phyloP scores from a whole-genome alignment of 192 early-diverging fungal species.

The Coemansia sp. region DNA sequence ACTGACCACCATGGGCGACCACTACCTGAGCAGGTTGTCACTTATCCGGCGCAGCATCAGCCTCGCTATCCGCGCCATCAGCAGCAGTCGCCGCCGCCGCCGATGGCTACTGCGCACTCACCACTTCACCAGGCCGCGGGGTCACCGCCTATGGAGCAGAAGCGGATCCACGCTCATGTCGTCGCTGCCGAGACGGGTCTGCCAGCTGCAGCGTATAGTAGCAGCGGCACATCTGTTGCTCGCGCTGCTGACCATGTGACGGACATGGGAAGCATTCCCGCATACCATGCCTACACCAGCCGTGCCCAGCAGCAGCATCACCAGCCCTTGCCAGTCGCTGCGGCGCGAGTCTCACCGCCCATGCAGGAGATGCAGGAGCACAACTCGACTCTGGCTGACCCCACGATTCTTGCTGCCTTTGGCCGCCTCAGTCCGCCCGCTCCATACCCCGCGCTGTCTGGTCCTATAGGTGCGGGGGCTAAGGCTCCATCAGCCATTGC shows the following conservation, averaged over 20 bases:
- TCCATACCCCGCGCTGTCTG: constrained; percentile 3
- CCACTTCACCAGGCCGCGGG: constrained; percentile 12
- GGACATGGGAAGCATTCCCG: constrained; percentile 21
- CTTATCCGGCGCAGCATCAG: not conserved
- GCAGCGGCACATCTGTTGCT: not conserved
- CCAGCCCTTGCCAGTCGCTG: constrained; percentile 1
- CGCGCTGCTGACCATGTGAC: constrained; percentile 30
- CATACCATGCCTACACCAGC: constrained; percentile 15
- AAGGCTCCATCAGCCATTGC: constrained; percentile 24
- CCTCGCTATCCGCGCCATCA: not conserved
- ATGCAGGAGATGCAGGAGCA: constrained; percentile 50
- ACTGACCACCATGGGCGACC: constrained; percentile 13
- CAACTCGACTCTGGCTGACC: constrained; percentile 5
- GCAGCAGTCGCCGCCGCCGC: constrained; percentile 13
- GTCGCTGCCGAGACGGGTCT: constrained; percentile 3
- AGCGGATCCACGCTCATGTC: not conserved
- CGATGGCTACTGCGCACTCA: constrained; percentile 22
- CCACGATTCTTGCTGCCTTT: not conserved
- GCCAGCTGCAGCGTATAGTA: not conserved
- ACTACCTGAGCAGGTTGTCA: constrained; percentile 5
- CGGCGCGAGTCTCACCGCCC: constrained; percentile 3
- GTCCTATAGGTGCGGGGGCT: not conserved
- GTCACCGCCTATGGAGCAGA: constrained; percentile 35
- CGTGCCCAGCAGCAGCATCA: constrained; percentile 6
- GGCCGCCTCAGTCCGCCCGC: not conserved